These are phyloP conservation scores for Aspergillus biplanus DNA, from an alignment of 495 filamentous ascomycete genomes.

Conservation along the genomic window DNA sequence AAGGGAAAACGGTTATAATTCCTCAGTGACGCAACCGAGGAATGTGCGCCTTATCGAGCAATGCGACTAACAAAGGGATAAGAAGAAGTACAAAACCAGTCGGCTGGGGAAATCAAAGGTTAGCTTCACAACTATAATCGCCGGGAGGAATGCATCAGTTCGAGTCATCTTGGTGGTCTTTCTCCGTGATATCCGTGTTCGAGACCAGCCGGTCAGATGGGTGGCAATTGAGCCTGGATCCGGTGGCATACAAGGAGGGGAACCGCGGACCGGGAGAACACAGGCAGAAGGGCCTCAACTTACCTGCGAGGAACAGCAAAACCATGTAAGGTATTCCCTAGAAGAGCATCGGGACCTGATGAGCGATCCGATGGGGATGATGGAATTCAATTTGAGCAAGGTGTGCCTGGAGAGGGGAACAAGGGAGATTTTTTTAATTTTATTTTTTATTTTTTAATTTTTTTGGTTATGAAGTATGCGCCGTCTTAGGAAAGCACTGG, in stretches of 20 bases:
- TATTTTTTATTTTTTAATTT: too few relatives aligned
- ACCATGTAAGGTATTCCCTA: background rate
- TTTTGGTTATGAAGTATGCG: conserved; percentile 3
- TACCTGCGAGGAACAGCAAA: conserved; percentile 12
- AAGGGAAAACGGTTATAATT: conserved; percentile 8
- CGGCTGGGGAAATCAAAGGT: conserved; percentile 5
- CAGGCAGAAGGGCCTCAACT: conserved; percentile 9
- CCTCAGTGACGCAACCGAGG: conserved; percentile 25
- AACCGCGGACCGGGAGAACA: conserved; percentile 18
- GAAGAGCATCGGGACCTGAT: background rate
- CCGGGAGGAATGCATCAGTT: conserved; percentile 1
- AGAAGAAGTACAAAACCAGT: conserved; percentile 1
- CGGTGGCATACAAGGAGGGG: conserved; percentile 15
- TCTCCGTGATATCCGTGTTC: conserved; percentile 15
- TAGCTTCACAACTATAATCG: background rate
- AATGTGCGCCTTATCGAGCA: conserved; percentile 24
- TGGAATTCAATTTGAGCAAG: conserved; percentile 3
- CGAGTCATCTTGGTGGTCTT: conserved; percentile 6
- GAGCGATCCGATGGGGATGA: background rate
- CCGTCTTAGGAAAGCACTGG: conserved; percentile 7
- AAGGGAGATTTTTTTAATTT: conserved; percentile 12
- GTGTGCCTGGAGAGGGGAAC: background rate
- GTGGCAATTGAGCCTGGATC: conserved; percentile 16
- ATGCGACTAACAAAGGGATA: conserved; percentile 11
- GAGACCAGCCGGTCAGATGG: conserved; percentile 13